Conservation (phyloP, 495 filamentous ascomycete species). For the Pyronema omphalodes region DNA sequence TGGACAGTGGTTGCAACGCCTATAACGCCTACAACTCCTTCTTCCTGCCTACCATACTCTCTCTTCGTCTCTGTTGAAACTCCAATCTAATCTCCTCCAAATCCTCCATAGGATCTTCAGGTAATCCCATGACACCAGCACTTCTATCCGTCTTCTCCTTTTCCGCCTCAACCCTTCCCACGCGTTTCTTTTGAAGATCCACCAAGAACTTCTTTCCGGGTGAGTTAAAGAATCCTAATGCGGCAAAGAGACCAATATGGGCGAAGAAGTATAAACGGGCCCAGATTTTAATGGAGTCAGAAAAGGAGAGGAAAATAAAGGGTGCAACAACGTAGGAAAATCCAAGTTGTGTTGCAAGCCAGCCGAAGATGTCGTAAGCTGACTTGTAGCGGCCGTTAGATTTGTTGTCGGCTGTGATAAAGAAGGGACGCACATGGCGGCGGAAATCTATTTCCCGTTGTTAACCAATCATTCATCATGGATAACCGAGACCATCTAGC, state of each 20-base stretch:
- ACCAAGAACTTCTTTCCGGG: slow-evolving; percentile 48
- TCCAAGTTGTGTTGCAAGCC: slow-evolving; percentile 59
- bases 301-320: slow-evolving; percentile 62
- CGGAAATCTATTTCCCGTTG: slow-evolving; percentile 58
- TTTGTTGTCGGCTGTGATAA: slow-evolving; percentile 56
- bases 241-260: slow-evolving; percentile 42
- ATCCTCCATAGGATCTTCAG: slow-evolving; percentile 56
- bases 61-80: slow-evolving; percentile 26
- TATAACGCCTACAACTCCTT: too few relatives aligned
- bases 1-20: too few relatives aligned
- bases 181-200: slow-evolving; percentile 35
- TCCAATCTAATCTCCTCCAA: slow-evolving; percentile 64
- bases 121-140: slow-evolving; percentile 46
- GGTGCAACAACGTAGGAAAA: slow-evolving; percentile 68
- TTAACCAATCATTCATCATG: not conserved
- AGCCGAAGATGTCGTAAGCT: slow-evolving; percentile 73
- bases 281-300: slow-evolving; percentile 54
- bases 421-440: slow-evolving; percentile 80
- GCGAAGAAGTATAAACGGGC: slow-evolving; percentile 76
- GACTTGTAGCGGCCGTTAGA: slow-evolving; percentile 49
- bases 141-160: slow-evolving; percentile 9
- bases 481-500: not conserved
- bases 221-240: slow-evolving; percentile 59
- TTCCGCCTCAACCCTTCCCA: slow-evolving; percentile 6
- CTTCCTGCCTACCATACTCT: not conserved